Conservation (phyloP, 805 yeast species). For the Zygoascus flipseniorum region DNA sequence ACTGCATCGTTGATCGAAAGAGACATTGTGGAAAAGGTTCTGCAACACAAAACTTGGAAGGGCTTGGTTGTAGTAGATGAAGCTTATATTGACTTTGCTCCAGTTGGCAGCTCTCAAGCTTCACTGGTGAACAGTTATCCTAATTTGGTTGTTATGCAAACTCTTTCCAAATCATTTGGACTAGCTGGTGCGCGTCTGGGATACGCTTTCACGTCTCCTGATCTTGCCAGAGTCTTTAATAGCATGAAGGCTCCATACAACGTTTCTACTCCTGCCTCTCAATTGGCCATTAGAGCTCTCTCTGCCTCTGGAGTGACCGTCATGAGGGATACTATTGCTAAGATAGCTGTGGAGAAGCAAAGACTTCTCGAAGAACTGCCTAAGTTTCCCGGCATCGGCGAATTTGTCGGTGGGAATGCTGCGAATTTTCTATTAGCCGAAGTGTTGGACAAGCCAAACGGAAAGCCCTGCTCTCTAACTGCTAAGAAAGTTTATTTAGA, state of each 20-base stretch:
- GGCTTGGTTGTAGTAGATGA: conserved; percentile 86
- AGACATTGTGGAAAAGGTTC: conserved; percentile 39
- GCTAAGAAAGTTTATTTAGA: conserved; percentile 60
- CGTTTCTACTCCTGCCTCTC: conserved; percentile 72
- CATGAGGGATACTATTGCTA: conserved; percentile 49
- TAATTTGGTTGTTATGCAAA: conserved; percentile 81
- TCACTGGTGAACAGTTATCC: conserved; percentile 76
- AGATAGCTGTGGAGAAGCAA: conserved; percentile 48
- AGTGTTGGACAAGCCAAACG: conserved; percentile 47
- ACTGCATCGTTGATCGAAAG: conserved; percentile 61
- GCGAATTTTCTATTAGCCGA: conserved; percentile 79
- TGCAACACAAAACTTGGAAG: conserved; percentile 46
- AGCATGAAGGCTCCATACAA: conserved; percentile 96
- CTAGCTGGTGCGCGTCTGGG: conserved; percentile 93
- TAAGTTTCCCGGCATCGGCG: conserved; percentile 55
- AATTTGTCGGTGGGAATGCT: conserved; percentile 74
- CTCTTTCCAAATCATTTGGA: conserved; percentile 91
- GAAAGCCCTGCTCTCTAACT: conserved; percentile 55
- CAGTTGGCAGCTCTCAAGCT: conserved; percentile 58
- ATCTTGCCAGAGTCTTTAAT: conserved; percentile 61
- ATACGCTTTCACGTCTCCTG: conserved; percentile 55
- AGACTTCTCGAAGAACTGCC: conserved; percentile 46
- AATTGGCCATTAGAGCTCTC: conserved; percentile 68
- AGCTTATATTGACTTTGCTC: conserved; percentile 85
- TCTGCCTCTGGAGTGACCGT: conserved; percentile 43